Evolutionary conservation across 1,139 yeast genomes (phyloP).

Genomic region (Scheffersomyces quercinus): DNA sequence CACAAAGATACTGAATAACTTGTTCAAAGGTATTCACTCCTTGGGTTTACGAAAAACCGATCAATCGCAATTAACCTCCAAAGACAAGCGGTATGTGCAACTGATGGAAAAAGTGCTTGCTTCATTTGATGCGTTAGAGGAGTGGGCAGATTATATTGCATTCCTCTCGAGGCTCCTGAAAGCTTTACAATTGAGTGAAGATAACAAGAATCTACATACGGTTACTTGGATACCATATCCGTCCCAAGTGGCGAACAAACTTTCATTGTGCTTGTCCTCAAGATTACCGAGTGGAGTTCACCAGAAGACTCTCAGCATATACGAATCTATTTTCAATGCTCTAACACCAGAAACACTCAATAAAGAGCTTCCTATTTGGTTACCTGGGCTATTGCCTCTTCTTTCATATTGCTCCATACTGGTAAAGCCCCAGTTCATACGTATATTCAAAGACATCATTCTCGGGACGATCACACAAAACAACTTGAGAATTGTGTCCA

Average conservation of each 20-base stretch:
- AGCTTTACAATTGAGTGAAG: conserved; percentile 48
- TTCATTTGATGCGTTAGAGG: conserved; percentile 82
- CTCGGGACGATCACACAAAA: conserved; percentile 48
- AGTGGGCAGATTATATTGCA: conserved; percentile 99
- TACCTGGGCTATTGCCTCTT: conserved; percentile 85
- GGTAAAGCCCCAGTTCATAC: conserved; percentile 75
- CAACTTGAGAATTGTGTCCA: conserved; percentile 54
- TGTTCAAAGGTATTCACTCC: conserved; percentile 1
- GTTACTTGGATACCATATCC: conserved; percentile 41
- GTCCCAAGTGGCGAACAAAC: conserved; percentile 46
- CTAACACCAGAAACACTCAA: conserved; percentile 56
- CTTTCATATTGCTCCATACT: conserved; percentile 86
- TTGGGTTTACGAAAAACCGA: conserved; percentile 4
- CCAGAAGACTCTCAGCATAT: conserved; percentile 78
- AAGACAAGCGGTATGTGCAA: conserved; percentile 66
- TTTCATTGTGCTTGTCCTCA: conserved; percentile 72
- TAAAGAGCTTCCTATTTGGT: conserved; percentile 64
- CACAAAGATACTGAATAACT: neutral
- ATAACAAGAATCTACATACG: conserved; percentile 37
- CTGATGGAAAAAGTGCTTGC: conserved; percentile 73
- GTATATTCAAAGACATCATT: conserved; percentile 57
- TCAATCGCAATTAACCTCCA: conserved; percentile 35
- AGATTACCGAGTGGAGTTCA: conserved; percentile 93
- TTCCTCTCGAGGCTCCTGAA: conserved; percentile 77
- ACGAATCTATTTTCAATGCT: conserved; percentile 65